These are phyloP conservation scores for Eimeria tenella DNA, from an alignment of 169 alveolate species.

Conservation along the genomic window DNA sequence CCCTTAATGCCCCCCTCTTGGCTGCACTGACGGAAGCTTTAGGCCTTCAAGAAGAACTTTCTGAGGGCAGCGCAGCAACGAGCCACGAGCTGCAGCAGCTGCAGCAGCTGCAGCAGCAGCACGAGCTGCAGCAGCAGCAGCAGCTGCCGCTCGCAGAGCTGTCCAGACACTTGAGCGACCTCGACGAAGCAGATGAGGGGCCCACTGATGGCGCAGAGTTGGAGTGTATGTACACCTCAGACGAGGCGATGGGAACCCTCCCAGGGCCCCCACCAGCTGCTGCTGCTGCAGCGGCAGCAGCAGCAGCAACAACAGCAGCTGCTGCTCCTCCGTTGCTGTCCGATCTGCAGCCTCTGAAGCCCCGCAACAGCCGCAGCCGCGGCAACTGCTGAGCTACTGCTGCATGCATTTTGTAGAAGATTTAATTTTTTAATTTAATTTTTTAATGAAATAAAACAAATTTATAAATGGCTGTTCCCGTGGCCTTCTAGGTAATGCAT, in stretches of 20 bases:
- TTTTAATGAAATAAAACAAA: no score
- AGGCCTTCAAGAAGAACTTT: not conserved
- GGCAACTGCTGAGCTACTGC: not conserved
- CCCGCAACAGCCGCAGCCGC: not conserved
- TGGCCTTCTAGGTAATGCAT: no score
- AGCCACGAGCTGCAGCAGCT: not conserved
- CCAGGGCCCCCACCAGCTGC: conserved; percentile 23
- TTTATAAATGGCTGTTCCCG: no score
- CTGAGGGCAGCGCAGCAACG: not conserved
- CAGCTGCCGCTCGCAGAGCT: not conserved
- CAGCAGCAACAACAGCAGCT: conserved; percentile 38
- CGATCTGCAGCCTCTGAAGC: not conserved
- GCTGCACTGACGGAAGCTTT: not conserved
- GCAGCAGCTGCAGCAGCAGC: conserved; percentile 8
- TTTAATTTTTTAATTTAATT: no score
- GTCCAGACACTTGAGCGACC: not conserved
- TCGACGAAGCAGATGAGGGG: not conserved
- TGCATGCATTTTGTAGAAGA: no score
- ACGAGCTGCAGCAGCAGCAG: conserved; percentile 18
- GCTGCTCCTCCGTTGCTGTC: not conserved
- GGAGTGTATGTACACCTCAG: not conserved
- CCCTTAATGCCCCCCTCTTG: not conserved
- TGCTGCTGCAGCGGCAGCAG: not conserved
- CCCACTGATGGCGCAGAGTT: not conserved
- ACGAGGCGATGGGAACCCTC: not conserved